Evolutionary conservation across 306 rosid species (phyloP).

Genomic region (Corylus heterophylla): DNA sequence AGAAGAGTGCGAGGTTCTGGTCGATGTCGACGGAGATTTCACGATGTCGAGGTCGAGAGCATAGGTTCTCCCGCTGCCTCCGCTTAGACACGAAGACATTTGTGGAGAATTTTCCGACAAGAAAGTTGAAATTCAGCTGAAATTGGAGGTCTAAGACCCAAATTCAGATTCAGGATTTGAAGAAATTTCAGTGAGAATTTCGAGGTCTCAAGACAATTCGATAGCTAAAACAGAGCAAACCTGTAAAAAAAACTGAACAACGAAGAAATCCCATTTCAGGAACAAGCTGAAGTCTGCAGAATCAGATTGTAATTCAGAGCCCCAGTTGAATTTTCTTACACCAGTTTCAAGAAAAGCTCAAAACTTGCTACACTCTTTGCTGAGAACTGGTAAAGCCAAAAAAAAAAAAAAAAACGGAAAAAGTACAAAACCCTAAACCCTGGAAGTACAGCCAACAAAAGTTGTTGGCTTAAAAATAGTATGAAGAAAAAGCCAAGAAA

Average conservation of each 20-base stretch:
- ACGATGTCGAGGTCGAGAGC: conserved; percentile 76
- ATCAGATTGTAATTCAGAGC: neutral
- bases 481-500: conserved; percentile 48
- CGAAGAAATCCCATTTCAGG: neutral
- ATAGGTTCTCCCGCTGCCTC: conserved; percentile 71
- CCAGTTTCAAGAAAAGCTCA: conserved; percentile 5
- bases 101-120: conserved; percentile 3
- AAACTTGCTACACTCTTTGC: neutral
- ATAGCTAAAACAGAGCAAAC: neutral
- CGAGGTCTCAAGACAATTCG: neutral
- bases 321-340: neutral
- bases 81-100: conserved; percentile 85
- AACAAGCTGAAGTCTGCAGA: neutral
- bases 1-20: conserved; percentile 57
- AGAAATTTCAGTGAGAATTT: neutral
- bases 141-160: neutral
- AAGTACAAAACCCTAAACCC: conserved; percentile 74
- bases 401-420: neutral
- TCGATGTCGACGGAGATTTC: conserved; percentile 63
- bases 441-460: conserved; percentile 30
- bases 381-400: neutral
- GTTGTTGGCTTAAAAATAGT: neutral
- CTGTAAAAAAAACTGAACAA: neutral
- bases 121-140: neutral
- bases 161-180: conserved; percentile 6